Conservation (phyloP, 805 yeast species). For the Pichia phayaonensis region DNA sequence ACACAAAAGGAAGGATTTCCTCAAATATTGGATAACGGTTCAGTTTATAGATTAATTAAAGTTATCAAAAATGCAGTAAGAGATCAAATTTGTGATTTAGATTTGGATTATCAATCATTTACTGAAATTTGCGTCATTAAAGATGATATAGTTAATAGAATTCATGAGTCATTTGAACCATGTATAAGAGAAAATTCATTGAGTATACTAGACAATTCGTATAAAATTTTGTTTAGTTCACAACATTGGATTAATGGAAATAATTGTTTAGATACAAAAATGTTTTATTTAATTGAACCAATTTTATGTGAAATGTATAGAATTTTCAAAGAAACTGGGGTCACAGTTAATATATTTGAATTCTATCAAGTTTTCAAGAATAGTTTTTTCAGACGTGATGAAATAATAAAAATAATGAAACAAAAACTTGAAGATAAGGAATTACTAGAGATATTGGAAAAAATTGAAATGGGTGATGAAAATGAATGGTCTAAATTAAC, state of each 20-base stretch:
- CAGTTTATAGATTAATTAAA: conserved; percentile 11
- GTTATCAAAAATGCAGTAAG: conserved; percentile 13
- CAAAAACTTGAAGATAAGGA: conserved; percentile 2
- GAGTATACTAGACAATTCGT: conserved; percentile 36
- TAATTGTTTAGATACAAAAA: conserved; percentile 16
- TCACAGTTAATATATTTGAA: conserved; percentile 34
- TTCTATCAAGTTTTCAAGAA: conserved; percentile 32
- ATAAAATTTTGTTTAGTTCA: conserved; percentile 21
- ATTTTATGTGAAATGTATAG: conserved; percentile 48
- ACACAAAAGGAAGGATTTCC: conserved; percentile 8
- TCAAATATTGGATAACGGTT: background rate
- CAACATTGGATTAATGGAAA: conserved; percentile 16
- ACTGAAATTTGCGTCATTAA: conserved; percentile 37
- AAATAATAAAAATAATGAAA: conserved; percentile 14
- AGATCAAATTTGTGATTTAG: conserved; percentile 18
- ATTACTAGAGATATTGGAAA: background rate
- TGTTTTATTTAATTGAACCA: conserved; percentile 41
- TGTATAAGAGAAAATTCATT: conserved; percentile 34
- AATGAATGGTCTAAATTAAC: conserved; percentile 55
- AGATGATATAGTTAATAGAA: conserved; percentile 23
- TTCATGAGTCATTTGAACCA: conserved; percentile 34
- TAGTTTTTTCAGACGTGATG: conserved; percentile 14
- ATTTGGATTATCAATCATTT: conserved; percentile 25
- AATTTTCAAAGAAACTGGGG: conserved; percentile 73
- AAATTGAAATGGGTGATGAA: conserved; percentile 24